phyloP scores from a whole-genome alignment of 768 basidiomycete genomes.

The Galerina marginata region DNA sequence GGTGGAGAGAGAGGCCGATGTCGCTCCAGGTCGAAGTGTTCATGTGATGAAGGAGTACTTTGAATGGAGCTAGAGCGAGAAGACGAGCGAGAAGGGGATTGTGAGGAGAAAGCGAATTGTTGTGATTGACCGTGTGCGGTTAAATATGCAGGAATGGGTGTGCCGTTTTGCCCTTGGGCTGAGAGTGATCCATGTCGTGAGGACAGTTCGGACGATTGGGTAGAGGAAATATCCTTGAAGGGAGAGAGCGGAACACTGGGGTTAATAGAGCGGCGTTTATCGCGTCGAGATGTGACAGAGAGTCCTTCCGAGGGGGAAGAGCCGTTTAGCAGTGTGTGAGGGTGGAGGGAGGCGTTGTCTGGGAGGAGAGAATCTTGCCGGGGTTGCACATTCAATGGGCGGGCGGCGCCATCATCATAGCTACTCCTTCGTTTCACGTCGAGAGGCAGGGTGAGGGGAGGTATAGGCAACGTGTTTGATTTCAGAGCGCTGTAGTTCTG shows the following conservation, averaged over 20 bases:
- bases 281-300: constrained; percentile 42
- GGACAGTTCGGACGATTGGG: constrained; percentile 28
- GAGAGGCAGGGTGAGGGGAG: constrained; percentile 24
- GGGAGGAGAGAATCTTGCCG: constrained; percentile 31
- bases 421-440: constrained; percentile 42
- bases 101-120: constrained; percentile 11
- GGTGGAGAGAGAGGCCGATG: constrained; percentile 41
- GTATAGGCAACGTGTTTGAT: constrained; percentile 48
- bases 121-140: constrained; percentile 15
- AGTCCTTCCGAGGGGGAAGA: constrained; percentile 32
- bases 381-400: constrained; percentile 44
- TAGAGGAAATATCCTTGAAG: constrained; percentile 35
- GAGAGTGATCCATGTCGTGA: constrained; percentile 14
- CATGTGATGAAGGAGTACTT: constrained; percentile 30
- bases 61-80: constrained; percentile 37
- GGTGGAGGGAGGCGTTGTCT: constrained; percentile 16
- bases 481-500: constrained; percentile 33
- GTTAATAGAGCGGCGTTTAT: constrained; percentile 56
- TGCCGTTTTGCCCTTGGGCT: constrained; percentile 16
- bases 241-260: constrained; percentile 45
- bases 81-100: constrained; percentile 29
- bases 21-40: constrained; percentile 23
- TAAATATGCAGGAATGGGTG: constrained; percentile 18
- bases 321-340: constrained; percentile 9
- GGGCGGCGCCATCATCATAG: constrained; percentile 48